Conservation (phyloP, 805 yeast genomes). For the Kregervanrija delftensis region DNA sequence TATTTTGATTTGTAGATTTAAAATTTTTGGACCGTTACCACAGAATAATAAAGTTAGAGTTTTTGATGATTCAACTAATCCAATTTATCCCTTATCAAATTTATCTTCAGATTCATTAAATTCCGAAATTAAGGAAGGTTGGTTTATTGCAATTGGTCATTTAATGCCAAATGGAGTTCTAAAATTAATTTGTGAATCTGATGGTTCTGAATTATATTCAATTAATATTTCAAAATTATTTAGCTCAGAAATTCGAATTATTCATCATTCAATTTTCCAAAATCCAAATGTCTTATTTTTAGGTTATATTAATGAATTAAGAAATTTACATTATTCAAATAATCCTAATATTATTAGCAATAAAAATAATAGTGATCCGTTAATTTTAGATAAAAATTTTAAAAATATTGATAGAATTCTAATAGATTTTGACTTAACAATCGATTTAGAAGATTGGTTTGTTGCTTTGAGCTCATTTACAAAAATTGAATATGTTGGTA, state of each 20-base stretch:
- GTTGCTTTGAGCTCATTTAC: conserved; percentile 62
- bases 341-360: neutral
- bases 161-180: conserved; percentile 56
- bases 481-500: conserved; percentile 41
- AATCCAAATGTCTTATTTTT: conserved; percentile 52
- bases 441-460: conserved; percentile 73
- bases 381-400: conserved; percentile 5
- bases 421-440: conserved; percentile 57
- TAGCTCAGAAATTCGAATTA: conserved; percentile 54
- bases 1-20: conserved; percentile 56
- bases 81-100: conserved; percentile 5
- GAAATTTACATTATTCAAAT: conserved; percentile 33
- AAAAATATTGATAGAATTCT: conserved; percentile 31
- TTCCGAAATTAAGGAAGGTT: conserved; percentile 37
- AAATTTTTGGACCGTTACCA: conserved; percentile 58
- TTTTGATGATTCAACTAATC: conserved; percentile 10
- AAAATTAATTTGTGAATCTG: conserved; percentile 54
- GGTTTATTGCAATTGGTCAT: conserved; percentile 72
- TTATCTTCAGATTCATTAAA: conserved; percentile 7
- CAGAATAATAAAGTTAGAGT: conserved; percentile 31
- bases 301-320: conserved; percentile 48
- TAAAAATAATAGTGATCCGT: neutral
- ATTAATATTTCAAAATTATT: conserved; percentile 46
- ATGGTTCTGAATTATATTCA: conserved; percentile 55
- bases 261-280: conserved; percentile 58